Evolutionary conservation across 2,329 filamentous ascomycete species (phyloP).

Genomic region (Diaporthe amygdali): DNA sequence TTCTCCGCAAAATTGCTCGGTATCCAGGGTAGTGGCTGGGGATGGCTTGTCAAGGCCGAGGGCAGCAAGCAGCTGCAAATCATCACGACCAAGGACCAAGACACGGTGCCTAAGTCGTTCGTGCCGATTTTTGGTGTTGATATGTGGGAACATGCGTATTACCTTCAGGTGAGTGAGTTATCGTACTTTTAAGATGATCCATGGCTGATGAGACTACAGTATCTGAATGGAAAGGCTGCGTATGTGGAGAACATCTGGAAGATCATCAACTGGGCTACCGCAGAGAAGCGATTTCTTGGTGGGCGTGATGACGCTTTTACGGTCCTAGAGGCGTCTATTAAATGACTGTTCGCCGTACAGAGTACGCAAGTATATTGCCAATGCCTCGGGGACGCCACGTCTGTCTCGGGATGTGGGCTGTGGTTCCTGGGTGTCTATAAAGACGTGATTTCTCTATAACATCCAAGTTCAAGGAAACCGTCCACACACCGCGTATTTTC

Average conservation of each 20-base stretch:
- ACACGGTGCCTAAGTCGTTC: conserved; percentile 69
- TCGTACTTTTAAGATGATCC: too few species aligned
- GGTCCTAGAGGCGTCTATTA: conserved; percentile 48
- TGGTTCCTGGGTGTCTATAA: too few species aligned
- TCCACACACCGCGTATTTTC: too few species aligned
- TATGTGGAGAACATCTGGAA: conserved; percentile 81
- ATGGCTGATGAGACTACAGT: too few species aligned
- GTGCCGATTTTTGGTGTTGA: conserved; percentile 80
- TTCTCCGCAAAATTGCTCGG: conserved; percentile 71
- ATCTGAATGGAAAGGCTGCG: conserved; percentile 75
- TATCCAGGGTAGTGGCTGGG: conserved; percentile 87
- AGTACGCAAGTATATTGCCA: too few species aligned
- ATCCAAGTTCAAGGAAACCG: too few species aligned
- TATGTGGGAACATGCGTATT: conserved; percentile 96
- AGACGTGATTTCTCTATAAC: too few species aligned
- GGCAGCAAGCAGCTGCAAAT: conserved; percentile 65
- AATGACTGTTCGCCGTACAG: too few species aligned
- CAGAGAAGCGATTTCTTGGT: conserved; percentile 65
- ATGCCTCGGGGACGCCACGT: too few species aligned
- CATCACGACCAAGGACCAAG: conserved; percentile 85
- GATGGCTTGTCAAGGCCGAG: conserved; percentile 77
- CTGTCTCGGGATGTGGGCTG: too few species aligned
- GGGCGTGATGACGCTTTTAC: conserved; percentile 51
- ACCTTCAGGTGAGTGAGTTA: conserved; percentile 74
- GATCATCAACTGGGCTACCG: conserved; percentile 78